These are phyloP conservation scores for Corymbia calophylla DNA, from an alignment of 441 rosid genomes.

Conservation along the genomic window DNA sequence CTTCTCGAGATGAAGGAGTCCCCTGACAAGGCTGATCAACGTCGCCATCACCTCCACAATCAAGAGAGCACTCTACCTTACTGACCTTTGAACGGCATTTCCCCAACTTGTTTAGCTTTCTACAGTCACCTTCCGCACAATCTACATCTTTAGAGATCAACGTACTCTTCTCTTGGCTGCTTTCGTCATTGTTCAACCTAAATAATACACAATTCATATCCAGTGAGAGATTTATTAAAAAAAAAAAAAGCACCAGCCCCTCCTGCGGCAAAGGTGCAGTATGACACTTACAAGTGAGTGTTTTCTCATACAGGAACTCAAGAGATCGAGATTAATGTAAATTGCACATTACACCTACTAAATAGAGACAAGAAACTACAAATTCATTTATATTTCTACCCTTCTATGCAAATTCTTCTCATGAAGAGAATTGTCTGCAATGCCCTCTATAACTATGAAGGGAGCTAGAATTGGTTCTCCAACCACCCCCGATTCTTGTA, in stretches of 20 bases:
- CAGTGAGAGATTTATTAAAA: not conserved
- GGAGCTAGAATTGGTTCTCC: not conserved
- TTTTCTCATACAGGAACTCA: not conserved
- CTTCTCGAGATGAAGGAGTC: slow-evolving; percentile 65
- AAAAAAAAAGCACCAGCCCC: not conserved
- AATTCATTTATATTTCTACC: not conserved
- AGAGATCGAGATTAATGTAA: not conserved
- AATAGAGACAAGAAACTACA: not conserved
- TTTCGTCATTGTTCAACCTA: slow-evolving; percentile 51
- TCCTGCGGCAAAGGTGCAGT: not conserved
- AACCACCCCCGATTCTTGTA: not conserved
- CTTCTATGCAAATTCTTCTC: not conserved
- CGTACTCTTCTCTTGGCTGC: slow-evolving; percentile 41
- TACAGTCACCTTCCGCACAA: slow-evolving; percentile 46
- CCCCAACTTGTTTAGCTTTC: slow-evolving; percentile 41
- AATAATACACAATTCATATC: not conserved
- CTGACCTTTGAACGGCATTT: slow-evolving; percentile 59
- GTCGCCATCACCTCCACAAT: slow-evolving; percentile 67
- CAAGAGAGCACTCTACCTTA: slow-evolving; percentile 56
- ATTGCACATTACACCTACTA: not conserved
- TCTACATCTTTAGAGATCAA: slow-evolving; percentile 42
- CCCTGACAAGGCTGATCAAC: slow-evolving; percentile 65
- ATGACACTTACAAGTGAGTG: not conserved
- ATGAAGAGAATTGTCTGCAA: not conserved
- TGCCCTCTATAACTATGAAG: not conserved